These are phyloP conservation scores for Hypoxylon trugodes DNA, from an alignment of 495 filamentous ascomycete genomes.

Conservation along the genomic window DNA sequence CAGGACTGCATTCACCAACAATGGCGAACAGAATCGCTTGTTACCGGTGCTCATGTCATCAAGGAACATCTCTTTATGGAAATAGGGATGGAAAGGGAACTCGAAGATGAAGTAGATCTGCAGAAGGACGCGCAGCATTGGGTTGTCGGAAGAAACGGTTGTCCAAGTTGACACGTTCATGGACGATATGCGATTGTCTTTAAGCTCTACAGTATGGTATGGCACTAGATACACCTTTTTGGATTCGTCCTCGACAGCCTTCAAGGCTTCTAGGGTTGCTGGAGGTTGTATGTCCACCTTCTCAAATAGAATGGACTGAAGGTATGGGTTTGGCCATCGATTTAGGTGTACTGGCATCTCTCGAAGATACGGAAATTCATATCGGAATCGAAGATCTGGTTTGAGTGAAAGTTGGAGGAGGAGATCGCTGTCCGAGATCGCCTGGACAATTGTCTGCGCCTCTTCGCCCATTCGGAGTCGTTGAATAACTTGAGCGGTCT, in stretches of 20 bases:
- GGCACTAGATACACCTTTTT: slow-evolving; percentile 32
- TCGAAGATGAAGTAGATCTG: slow-evolving; percentile 38
- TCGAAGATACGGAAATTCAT: slow-evolving; percentile 50
- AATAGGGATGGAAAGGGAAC: slow-evolving; percentile 30
- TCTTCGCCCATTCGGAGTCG: slow-evolving; percentile 30
- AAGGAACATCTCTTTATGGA: slow-evolving; percentile 38
- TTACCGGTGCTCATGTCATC: slow-evolving; percentile 31
- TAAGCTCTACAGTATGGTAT: slow-evolving; percentile 34
- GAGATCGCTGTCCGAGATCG: slow-evolving; percentile 49
- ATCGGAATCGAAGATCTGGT: slow-evolving; percentile 49
- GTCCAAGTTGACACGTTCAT: slow-evolving; percentile 34
- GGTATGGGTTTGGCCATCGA: slow-evolving; percentile 44
- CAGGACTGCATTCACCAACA: slow-evolving; percentile 47
- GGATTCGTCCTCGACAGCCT: slow-evolving; percentile 4
- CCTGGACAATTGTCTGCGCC: slow-evolving; percentile 40
- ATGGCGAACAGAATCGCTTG: slow-evolving; percentile 29
- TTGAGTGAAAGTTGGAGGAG: slow-evolving; percentile 46
- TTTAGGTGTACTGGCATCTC: slow-evolving; percentile 48
- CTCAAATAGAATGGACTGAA: slow-evolving; percentile 35
- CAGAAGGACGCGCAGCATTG: slow-evolving; percentile 29
- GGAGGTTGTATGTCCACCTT: slow-evolving; percentile 18
- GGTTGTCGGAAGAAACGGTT: slow-evolving; percentile 27
- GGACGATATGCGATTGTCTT: slow-evolving; percentile 30
- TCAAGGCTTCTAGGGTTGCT: neutral
- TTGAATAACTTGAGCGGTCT: slow-evolving; percentile 17